phyloP scores from a whole-genome alignment of 1,284 basidiomycete genomes.

The Taiwanofungus camphoratus region DNA sequence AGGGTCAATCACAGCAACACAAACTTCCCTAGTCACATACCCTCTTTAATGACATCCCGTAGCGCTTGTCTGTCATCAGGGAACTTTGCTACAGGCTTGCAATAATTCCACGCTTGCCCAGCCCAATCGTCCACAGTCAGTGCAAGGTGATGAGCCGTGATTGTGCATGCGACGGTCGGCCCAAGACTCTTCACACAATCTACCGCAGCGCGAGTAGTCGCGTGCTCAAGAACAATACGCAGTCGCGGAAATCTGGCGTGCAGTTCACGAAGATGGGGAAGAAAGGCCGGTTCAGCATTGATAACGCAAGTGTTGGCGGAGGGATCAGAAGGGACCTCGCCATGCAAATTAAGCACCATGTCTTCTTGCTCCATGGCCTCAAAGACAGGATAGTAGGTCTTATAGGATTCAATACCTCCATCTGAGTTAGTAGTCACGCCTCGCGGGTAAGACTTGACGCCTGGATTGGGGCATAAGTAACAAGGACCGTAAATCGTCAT shows the following conservation, averaged over 20 bases:
- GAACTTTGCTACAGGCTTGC: constrained; percentile 98
- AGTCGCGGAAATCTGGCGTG: constrained; percentile 87
- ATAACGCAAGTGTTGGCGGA: constrained; percentile 86
- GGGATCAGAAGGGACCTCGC: constrained; percentile 92
- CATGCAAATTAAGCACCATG: constrained; percentile 96
- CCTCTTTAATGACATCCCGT: constrained; percentile 75
- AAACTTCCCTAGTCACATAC: no score
- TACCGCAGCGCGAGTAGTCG: constrained; percentile 95
- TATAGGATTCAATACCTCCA: constrained; percentile 95
- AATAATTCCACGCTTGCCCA: constrained; percentile 93
- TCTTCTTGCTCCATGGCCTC: constrained; percentile 90
- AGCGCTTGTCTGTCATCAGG: constrained; percentile 89
- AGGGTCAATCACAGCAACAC: background rate
- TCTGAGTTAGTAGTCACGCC: constrained; percentile 99
- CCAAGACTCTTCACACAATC: constrained; percentile 85
- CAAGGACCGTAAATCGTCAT: no score
- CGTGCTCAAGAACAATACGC: constrained; percentile 97
- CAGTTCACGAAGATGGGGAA: constrained; percentile 83
- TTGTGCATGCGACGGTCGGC: constrained; percentile 90
- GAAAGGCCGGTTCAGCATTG: constrained; percentile 90
- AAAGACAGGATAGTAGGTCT: constrained; percentile 92
- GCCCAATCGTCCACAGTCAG: constrained; percentile 98
- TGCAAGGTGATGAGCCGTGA: constrained; percentile 95
- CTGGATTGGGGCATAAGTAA: constrained; percentile 41
- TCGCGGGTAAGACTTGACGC: constrained; percentile 96